Percentiles rank a stretch among this genome's conserved stretches.
phyloP scores from a whole-genome alignment of 441 rosid genomes.

The Hypseocharis bilobata region DNA sequence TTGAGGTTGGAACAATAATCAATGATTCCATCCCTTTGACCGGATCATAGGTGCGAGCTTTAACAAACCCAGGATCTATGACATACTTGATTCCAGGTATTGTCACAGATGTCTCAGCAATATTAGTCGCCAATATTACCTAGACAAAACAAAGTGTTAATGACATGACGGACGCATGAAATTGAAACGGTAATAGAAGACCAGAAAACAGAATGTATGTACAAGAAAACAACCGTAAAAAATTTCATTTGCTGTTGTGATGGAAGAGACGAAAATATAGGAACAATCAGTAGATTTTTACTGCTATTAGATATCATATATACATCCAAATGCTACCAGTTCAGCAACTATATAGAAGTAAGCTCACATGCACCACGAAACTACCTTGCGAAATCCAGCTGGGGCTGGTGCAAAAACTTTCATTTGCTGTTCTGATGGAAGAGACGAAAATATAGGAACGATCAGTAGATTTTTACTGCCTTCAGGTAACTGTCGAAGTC shows the following conservation, averaged over 20 bases:
- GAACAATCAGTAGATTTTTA: too few relatives aligned
- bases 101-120: conserved; percentile 94
- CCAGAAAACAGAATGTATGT: too few relatives aligned
- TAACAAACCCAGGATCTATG: conserved; percentile 84
- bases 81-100: conserved; percentile 91
- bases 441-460: conserved; percentile 73
- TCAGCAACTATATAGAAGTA: conserved; percentile 6
- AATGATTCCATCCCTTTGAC: conserved; percentile 80
- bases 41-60: conserved; percentile 79
- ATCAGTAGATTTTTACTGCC: conserved; percentile 42
- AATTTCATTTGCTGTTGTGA: too few relatives aligned
- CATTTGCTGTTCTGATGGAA: conserved; percentile 88
- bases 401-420: conserved; percentile 62
- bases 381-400: conserved; percentile 69
- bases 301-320: too few relatives aligned
- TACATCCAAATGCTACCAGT: conserved; percentile 7
- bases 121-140: conserved; percentile 90
- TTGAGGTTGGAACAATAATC: conserved; percentile 68
- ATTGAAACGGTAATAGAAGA: too few relatives aligned
- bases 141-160: conserved; percentile 22
- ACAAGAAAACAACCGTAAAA: not conserved
- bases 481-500: conserved; percentile 59
- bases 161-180: not conserved
- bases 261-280: too few relatives aligned
- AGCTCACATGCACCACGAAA: conserved; percentile 11